phyloP scores from a whole-genome alignment of 2,329 filamentous ascomycete species.

The Calonectria fujianensis region DNA sequence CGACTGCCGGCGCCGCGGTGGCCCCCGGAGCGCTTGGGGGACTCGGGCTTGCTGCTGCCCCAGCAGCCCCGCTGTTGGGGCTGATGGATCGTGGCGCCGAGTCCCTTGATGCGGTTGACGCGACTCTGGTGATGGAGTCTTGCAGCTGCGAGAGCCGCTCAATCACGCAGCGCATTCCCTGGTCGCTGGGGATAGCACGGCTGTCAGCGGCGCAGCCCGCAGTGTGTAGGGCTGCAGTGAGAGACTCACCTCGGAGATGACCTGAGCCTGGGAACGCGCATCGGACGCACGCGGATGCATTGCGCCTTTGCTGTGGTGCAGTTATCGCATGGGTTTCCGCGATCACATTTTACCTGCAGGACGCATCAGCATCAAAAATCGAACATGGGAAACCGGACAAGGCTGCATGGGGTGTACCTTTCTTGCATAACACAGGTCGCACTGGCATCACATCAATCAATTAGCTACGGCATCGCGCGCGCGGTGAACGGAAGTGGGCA shows the following conservation, averaged over 20 bases:
- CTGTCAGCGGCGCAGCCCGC: background rate
- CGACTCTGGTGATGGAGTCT: conserved; percentile 16
- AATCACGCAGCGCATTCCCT: background rate
- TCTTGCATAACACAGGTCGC: conserved; percentile 16
- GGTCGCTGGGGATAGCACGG: background rate
- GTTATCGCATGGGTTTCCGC: conserved; percentile 10
- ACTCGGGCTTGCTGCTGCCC: background rate
- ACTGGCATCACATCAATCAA: background rate
- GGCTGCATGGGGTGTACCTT: background rate
- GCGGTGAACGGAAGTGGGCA: background rate
- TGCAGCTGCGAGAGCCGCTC: conserved; percentile 10
- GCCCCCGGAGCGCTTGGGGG: background rate
- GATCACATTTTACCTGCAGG: conserved; percentile 10
- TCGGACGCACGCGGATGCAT: conserved; percentile 1
- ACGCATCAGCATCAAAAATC: background rate
- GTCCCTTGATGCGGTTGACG: background rate
- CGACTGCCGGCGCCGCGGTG: background rate
- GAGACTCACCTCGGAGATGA: background rate
- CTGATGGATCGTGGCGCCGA: background rate
- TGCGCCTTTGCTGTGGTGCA: background rate
- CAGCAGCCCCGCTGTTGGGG: conserved; percentile 7
- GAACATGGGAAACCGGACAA: background rate
- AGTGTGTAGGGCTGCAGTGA: too few relatives aligned
- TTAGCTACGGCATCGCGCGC: background rate
- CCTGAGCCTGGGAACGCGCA: conserved; percentile 4